Percentiles rank a stretch among this genome's conserved stretches.
Conservation (phyloP, 768 basidiomycete genomes). For the Boletus pseudo-olivaceus region DNA sequence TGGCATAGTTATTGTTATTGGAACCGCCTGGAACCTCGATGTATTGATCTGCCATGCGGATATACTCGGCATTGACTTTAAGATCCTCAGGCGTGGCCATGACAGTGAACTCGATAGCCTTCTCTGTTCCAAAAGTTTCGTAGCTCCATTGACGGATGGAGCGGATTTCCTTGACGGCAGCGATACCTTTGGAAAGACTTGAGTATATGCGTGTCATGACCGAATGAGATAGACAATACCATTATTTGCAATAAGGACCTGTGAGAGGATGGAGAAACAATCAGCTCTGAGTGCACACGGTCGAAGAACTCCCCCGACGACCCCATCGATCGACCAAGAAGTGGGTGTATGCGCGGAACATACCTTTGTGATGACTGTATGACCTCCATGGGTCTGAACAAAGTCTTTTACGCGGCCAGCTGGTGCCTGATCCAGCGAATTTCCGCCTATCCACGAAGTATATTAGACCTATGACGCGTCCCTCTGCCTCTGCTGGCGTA, state of each 20-base stretch:
- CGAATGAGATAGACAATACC: constrained; percentile 43
- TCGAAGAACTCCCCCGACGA: neutral
- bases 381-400: constrained; percentile 86
- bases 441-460: constrained; percentile 65
- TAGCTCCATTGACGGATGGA: constrained; percentile 99
- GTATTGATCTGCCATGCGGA: constrained; percentile 99
- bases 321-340: constrained; percentile 3
- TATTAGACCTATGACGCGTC: constrained; percentile 12
- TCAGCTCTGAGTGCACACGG: constrained; percentile 6
- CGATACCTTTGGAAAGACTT: constrained; percentile 65
- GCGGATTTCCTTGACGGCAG: constrained; percentile 98
- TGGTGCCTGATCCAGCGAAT: constrained; percentile 82
- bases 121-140: constrained; percentile 96
- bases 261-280: neutral
- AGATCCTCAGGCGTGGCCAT: constrained; percentile 99
- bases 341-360: constrained; percentile 25
- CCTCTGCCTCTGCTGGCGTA: neutral
- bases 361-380: constrained; percentile 98
- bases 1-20: constrained; percentile 99
- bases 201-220: constrained; percentile 21
- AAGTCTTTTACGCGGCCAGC: constrained; percentile 83
- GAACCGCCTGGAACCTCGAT: constrained; percentile 98
- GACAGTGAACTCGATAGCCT: constrained; percentile 96
- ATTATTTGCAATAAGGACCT: constrained; percentile 99
- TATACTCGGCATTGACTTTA: constrained; percentile 98